Evolutionary conservation across 1,284 basidiomycete genomes (phyloP), one percentile per base, ranked within the genome.

Genomic region (Neonothopanus nambi): DNA sequence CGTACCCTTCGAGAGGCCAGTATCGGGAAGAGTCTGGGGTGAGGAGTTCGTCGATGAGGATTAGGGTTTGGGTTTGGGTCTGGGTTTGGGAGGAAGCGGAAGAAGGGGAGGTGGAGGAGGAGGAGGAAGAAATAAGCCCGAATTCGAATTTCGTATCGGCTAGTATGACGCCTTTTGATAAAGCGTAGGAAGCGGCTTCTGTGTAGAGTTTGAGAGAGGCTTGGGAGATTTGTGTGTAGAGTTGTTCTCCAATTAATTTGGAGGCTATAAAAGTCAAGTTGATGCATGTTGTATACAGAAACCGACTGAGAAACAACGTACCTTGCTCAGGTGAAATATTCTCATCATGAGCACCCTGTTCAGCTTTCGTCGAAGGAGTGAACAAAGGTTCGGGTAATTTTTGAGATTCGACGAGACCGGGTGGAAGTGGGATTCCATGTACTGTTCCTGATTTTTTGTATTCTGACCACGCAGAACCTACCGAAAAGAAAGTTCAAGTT

Each of bases 21-120:
- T 98, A 99, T 38, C 96, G 84, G 17, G 95, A 98, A 20, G 94
- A 97, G 72, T 99, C 97, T 5, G 96, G 95, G 0, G 97, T 99
- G 49, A 99, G 83, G 15, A 93, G 85, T 68, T 99, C 96, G 70
- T 99, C 97, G 59, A 99, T 88, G 38, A 99, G 81, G 61, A 97
- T 91, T 46, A 98, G 79, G 35, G 81, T 65, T 30, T 81, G 78
- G 57, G n/a, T n/a, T n/a, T n/a, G n/a, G n/a, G n/a, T n/a, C n/a
- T n/a, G n/a, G n/a, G n/a, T n/a, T n/a, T n/a, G n/a, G n/a, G n/a
- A n/a, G n/a, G n/a, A n/a, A n/a, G n/a, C n/a, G n/a, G n/a, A n/a
- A n/a, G n/a, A n/a, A n/a, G n/a, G n/a, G n/a, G n/a, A n/a, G n/a
- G n/a, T n/a, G n/a, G n/a, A n/a, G n/a, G n/a, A n/a, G n/a, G n/a